A percentile compares a stretch with the other conserved stretches of the same genome.
Evolutionary conservation across 257 asterid species (phyloP).

Genomic region (Fraxinus excelsior): DNA sequence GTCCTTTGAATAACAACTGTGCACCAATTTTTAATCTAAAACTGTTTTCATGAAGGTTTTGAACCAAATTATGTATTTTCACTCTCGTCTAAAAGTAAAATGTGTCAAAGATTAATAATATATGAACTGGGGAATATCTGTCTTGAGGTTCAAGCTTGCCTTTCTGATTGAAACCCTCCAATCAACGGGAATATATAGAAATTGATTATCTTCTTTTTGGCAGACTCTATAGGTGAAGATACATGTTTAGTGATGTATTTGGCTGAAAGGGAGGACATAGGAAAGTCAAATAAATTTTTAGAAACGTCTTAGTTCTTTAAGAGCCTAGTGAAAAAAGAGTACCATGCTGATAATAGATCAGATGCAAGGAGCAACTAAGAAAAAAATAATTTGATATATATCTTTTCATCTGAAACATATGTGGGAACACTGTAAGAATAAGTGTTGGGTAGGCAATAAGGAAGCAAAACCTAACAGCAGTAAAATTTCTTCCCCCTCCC

Average conservation of each 20-base stretch:
- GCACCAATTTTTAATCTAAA: not conserved
- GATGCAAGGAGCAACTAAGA: not conserved
- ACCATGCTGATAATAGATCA: constrained; percentile 14
- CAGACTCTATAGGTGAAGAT: not conserved
- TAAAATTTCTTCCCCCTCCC: not conserved
- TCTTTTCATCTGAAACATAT: not conserved
- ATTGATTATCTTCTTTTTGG: not conserved
- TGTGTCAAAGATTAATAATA: too few relatives aligned
- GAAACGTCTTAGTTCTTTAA: not conserved
- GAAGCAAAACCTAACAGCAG: not conserved
- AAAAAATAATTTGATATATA: not conserved
- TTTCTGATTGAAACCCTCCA: not conserved
- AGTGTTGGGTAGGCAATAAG: not conserved
- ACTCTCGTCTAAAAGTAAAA: not conserved
- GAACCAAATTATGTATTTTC: not conserved
- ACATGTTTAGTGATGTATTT: not conserved
- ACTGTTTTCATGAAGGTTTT: not conserved
- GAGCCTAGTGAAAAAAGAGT: not conserved
- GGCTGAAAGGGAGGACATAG: not conserved
- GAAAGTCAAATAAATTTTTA: not conserved
- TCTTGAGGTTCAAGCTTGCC: not conserved
- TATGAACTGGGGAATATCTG: not conserved
- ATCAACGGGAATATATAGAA: not conserved
- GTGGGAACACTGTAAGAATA: not conserved
- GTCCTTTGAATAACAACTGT: not conserved